These are phyloP conservation scores for Hypoxylon cercidicola DNA, from an alignment of 495 filamentous ascomycete genomes.

Conservation along the genomic window DNA sequence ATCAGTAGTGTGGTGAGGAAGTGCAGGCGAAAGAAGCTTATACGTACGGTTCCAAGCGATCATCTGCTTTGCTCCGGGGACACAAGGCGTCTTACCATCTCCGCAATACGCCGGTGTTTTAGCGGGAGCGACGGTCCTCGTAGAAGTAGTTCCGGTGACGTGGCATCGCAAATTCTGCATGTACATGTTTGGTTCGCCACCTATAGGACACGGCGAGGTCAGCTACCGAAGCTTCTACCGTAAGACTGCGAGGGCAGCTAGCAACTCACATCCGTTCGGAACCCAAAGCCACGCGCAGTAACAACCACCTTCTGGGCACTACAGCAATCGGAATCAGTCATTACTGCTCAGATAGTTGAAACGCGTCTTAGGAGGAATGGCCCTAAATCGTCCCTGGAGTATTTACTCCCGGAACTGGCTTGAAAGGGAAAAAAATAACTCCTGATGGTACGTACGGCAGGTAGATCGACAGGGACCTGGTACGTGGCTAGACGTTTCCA, in stretches of 20 bases:
- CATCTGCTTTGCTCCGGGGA: conserved; percentile 66
- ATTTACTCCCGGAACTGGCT: no score
- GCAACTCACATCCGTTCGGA: conserved; percentile 56
- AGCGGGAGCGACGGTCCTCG: conserved; percentile 51
- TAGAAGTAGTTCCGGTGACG: conserved; percentile 57
- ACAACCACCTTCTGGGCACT: conserved; percentile 63
- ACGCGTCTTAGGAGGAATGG: no score
- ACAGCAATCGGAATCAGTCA: no score
- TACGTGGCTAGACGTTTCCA: conserved; percentile 63
- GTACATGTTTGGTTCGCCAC: conserved; percentile 59
- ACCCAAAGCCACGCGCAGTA: conserved; percentile 69
- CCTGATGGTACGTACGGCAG: no score
- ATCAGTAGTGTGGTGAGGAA: not conserved
- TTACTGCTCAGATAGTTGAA: no score
- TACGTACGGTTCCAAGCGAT: conserved; percentile 59
- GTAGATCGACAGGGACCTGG: conserved; percentile 57
- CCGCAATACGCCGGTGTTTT: conserved; percentile 57
- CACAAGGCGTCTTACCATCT: conserved; percentile 55
- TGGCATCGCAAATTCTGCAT: conserved; percentile 67
- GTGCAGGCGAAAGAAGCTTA: not conserved
- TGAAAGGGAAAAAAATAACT: no score
- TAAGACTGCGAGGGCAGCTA: not conserved
- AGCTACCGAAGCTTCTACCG: not conserved
- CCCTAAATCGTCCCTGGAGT: no score
- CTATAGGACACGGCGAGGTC: conserved; percentile 13